Conservation (phyloP, 2,329 filamentous ascomycete genomes). For the Penicillium sp. region DNA sequence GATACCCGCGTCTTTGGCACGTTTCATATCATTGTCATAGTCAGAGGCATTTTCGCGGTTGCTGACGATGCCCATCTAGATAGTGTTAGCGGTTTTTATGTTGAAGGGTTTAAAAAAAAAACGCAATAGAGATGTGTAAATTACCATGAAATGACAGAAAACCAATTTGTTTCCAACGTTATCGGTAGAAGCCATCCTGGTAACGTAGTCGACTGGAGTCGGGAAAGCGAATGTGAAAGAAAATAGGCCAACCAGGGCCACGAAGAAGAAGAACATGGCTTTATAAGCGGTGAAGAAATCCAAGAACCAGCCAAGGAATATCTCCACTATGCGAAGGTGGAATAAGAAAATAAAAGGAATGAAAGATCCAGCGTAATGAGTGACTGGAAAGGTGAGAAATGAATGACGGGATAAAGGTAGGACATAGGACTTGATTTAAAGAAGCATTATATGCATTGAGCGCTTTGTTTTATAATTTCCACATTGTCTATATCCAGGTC, state of each 20-base stretch:
- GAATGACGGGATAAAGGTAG: not conserved
- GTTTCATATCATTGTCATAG: constrained; percentile 50
- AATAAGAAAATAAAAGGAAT: not conserved
- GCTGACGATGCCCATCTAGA: constrained; percentile 47
- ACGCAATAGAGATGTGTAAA: not conserved
- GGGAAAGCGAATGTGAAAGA: constrained; percentile 19
- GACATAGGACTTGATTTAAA: not conserved
- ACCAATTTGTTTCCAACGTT: constrained; percentile 31
- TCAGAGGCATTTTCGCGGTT: constrained; percentile 45
- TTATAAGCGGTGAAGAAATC: constrained; percentile 1
- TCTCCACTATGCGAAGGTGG: not conserved
- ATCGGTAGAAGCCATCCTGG: not conserved
- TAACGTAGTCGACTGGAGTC: not conserved
- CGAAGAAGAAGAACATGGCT: constrained; percentile 10
- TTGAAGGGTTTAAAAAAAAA: no score
- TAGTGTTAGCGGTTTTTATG: not conserved
- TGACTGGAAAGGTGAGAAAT: not conserved
- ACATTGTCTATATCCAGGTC: not conserved
- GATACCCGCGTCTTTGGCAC: constrained; percentile 45
- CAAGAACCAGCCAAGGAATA: constrained; percentile 5
- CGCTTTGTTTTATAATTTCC: not conserved
- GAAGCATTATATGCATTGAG: not conserved
- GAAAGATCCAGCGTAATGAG: not conserved
- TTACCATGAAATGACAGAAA: constrained; percentile 48
- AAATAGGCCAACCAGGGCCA: constrained; percentile 18